Evolutionary conservation across 306 rosid genomes (phyloP).

Genomic region (Prunus salicina): DNA sequence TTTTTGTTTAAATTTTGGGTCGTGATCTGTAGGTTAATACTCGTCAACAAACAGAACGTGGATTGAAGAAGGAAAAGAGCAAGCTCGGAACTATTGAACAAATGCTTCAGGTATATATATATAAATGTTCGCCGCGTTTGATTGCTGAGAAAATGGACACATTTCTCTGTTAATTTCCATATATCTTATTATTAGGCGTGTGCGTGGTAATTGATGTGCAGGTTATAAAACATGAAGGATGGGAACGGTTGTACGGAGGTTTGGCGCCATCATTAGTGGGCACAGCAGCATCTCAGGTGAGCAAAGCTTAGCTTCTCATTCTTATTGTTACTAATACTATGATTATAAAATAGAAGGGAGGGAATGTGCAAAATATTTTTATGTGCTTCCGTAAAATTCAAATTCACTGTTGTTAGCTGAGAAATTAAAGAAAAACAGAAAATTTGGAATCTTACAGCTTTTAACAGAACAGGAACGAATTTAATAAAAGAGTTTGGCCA

Average conservation of each 20-base stretch:
- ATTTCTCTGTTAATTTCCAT: neutral
- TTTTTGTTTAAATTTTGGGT: neutral
- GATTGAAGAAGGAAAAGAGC: conserved; percentile 53
- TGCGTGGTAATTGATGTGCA: conserved; percentile 12
- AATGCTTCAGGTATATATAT: conserved; percentile 57
- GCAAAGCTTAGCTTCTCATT: conserved; percentile 17
- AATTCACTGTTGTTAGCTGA: neutral
- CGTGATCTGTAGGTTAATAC: conserved; percentile 73
- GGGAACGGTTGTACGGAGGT: conserved; percentile 90
- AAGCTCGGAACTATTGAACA: conserved; percentile 53
- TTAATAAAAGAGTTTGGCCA: neutral
- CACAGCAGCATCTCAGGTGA: conserved; percentile 95
- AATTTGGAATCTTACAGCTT: neutral
- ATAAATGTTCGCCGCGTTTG: neutral
- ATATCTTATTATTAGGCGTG: neutral
- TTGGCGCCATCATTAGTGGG: conserved; percentile 79
- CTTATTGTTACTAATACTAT: neutral
- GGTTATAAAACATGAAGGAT: conserved; percentile 90
- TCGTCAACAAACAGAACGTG: conserved; percentile 96
- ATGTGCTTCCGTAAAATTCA: neutral
- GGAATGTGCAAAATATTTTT: neutral
- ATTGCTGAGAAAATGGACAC: conserved; percentile 10
- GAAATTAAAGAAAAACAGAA: neutral
- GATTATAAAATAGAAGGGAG: neutral
- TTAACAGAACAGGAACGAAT: neutral